Percentiles rank a stretch among this genome's conserved stretches.
These are phyloP conservation scores for Parastagonospora avenae DNA, from an alignment of 2,329 filamentous ascomycete genomes.

Conservation along the genomic window DNA sequence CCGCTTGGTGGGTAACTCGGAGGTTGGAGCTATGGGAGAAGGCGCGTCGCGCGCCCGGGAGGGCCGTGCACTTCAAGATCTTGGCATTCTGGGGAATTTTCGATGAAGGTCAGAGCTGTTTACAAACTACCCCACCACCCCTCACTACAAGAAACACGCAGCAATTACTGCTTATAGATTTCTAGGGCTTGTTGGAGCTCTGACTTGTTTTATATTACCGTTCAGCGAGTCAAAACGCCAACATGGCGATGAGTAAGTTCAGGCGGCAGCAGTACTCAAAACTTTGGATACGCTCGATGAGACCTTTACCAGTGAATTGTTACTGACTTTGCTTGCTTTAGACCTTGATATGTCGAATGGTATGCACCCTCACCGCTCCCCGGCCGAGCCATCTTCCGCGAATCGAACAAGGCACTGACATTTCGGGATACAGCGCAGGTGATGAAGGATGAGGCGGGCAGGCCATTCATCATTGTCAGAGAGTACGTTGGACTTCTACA, in stretches of 20 bases:
- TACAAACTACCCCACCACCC: conserved; percentile 36
- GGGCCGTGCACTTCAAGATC: conserved; percentile 17
- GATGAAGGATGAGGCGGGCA: conserved; percentile 95
- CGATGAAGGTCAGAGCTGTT: conserved; percentile 24
- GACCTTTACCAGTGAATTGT: neutral
- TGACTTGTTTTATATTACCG: conserved; percentile 5
- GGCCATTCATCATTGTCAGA: conserved; percentile 97
- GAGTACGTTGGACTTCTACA: conserved; percentile 67
- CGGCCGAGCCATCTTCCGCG: neutral
- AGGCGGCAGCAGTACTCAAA: conserved; percentile 18
- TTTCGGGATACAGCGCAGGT: conserved; percentile 62
- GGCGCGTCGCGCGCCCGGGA: conserved; percentile 21
- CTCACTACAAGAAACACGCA: conserved; percentile 20
- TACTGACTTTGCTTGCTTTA: conserved; percentile 48
- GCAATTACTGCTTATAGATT: conserved; percentile 3
- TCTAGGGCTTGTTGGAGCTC: conserved; percentile 4
- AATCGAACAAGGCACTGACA: conserved; percentile 21
- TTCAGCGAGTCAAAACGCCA: conserved; percentile 21
- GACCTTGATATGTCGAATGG: conserved; percentile 85
- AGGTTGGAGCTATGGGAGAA: conserved; percentile 7
- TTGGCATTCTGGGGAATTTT: conserved; percentile 35
- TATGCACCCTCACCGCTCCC: conserved; percentile 50
- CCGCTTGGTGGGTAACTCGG: conserved; percentile 6
- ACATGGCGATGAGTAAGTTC: conserved; percentile 49
- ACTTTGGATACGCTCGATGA: conserved; percentile 3